Evolutionary conservation across 1,284 basidiomycete species (phyloP).

Genomic region (Ganoderma meredithae): DNA sequence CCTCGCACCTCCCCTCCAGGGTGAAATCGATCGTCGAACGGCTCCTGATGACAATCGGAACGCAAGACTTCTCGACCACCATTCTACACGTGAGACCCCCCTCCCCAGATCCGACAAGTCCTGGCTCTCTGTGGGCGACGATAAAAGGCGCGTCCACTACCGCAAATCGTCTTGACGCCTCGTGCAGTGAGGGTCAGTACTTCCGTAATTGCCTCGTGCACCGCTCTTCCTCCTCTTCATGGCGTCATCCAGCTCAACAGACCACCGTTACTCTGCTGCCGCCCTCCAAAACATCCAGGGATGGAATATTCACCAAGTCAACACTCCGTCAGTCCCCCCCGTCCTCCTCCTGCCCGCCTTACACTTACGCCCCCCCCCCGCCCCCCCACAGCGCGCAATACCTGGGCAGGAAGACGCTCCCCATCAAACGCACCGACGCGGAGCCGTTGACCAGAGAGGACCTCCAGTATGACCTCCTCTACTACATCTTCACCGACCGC

Average conservation of each 20-base stretch:
- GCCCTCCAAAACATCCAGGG: slow-evolving; percentile 35
- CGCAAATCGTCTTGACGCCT: slow-evolving; percentile 40
- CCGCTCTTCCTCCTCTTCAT: slow-evolving; percentile 43
- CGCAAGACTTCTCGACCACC: slow-evolving; percentile 36
- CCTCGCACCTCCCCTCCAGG: slow-evolving; percentile 25
- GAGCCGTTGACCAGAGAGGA: slow-evolving; percentile 70
- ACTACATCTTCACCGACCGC: slow-evolving; percentile 71
- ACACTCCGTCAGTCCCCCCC: slow-evolving; percentile 39
- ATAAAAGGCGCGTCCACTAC: slow-evolving; percentile 41
- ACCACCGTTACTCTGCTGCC: slow-evolving; percentile 38
- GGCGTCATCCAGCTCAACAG: slow-evolving; percentile 45
- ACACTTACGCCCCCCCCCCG: slow-evolving; percentile 4
- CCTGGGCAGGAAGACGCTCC: slow-evolving; percentile 49
- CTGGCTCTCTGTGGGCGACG: slow-evolving; percentile 31
- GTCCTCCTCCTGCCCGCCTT: slow-evolving; percentile 11
- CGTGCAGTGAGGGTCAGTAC: slow-evolving; percentile 43
- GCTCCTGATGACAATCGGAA: slow-evolving; percentile 41
- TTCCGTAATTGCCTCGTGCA: slow-evolving; percentile 41
- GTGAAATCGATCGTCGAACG: slow-evolving; percentile 40
- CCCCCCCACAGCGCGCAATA: slow-evolving; percentile 43
- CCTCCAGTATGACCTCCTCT: slow-evolving; percentile 80
- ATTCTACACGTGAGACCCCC: slow-evolving; percentile 42
- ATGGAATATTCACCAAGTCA: slow-evolving; percentile 43
- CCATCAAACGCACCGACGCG: slow-evolving; percentile 66
- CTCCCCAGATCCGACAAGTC: slow-evolving; percentile 35